Percentiles rank a stretch among this genome's conserved stretches.
phyloP scores from a whole-genome alignment of 2,329 filamentous ascomycete genomes.

The Cladosporium sp. region DNA sequence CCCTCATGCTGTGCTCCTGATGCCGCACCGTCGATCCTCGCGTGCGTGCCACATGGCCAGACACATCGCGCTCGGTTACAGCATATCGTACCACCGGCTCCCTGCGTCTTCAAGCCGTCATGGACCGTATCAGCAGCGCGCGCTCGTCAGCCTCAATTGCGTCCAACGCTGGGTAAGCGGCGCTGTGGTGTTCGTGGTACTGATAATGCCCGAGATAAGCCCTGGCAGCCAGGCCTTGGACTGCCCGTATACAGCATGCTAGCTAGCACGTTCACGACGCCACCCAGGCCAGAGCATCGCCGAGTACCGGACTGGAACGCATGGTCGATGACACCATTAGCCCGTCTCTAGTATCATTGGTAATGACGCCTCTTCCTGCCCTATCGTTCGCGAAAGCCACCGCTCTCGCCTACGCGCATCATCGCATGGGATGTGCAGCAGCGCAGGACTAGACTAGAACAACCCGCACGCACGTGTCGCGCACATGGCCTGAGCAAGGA shows the following conservation, averaged over 20 bases:
- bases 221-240: neutral
- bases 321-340: neutral
- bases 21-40: constrained; percentile 21
- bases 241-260: neutral
- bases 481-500: constrained; percentile 19
- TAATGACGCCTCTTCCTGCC: neutral
- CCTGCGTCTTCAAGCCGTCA: neutral
- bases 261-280: neutral
- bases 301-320: neutral
- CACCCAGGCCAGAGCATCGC: neutral
- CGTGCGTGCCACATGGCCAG: constrained; percentile 20
- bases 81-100: constrained; percentile 6
- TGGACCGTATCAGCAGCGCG: neutral
- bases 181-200: neutral
- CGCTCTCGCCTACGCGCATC: neutral
- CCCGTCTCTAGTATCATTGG: neutral
- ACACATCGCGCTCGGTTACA: constrained; percentile 6
- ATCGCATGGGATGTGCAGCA: neutral
- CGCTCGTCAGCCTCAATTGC: neutral
- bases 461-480: constrained; percentile 18
- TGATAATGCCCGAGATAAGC: constrained; percentile 1
- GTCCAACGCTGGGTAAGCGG: neutral
- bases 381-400: constrained; percentile 1
- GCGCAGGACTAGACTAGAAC: neutral
- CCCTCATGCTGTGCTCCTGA: constrained; percentile 13